phyloP scores from a whole-genome alignment of 2,329 filamentous ascomycete genomes.

The Neodidymelliopsis sp. region DNA sequence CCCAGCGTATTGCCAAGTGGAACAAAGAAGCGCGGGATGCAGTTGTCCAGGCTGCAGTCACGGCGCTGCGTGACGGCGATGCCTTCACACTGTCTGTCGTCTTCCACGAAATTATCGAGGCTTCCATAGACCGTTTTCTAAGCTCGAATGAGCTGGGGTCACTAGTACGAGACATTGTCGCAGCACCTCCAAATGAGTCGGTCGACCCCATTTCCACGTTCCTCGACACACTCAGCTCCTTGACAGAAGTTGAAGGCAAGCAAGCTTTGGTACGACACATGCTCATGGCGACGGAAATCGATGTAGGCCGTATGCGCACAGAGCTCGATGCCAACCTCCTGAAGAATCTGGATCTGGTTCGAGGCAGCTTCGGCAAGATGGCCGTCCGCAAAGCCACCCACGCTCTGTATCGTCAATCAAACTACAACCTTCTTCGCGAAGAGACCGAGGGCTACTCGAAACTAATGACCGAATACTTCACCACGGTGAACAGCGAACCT shows the following conservation, averaged over 20 bases:
- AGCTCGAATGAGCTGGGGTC: conserved; percentile 72
- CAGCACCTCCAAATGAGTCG: conserved; percentile 56
- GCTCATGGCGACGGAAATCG: conserved; percentile 75
- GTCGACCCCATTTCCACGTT: conserved; percentile 68
- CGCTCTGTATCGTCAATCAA: conserved; percentile 91
- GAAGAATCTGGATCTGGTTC: conserved; percentile 78
- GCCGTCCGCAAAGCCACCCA: conserved; percentile 92
- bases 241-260: conserved; percentile 74
- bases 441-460: conserved; percentile 98
- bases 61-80: conserved; percentile 73
- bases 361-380: conserved; percentile 82
- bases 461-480: conserved; percentile 93
- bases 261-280: conserved; percentile 69
- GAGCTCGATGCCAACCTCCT: conserved; percentile 83
- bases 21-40: conserved; percentile 69
- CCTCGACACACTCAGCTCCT: conserved; percentile 81
- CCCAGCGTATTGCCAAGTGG: conserved; percentile 74
- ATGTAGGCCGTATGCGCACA: conserved; percentile 75
- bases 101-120: conserved; percentile 84
- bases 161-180: conserved; percentile 76
- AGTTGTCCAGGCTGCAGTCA: conserved; percentile 69
- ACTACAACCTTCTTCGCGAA: conserved; percentile 94
- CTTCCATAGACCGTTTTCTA: conserved; percentile 74
- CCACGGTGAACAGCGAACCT: conserved; percentile 77
- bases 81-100: conserved; percentile 72